Base-by-base conservation (phyloP, 2,329 filamentous ascomycete genomes). In the Blumeria hordei region DNA sequence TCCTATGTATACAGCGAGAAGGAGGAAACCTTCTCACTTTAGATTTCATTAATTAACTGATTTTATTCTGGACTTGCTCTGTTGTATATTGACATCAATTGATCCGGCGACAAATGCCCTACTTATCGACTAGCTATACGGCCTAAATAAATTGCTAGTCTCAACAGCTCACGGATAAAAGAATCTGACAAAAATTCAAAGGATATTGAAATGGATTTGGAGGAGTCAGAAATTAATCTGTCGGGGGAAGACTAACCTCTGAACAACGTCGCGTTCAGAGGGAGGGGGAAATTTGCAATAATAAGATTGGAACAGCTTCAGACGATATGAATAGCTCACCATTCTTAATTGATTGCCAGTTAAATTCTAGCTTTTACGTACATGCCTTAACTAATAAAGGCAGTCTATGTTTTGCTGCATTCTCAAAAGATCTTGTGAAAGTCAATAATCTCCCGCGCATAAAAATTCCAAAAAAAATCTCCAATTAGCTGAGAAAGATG, bases 291-390 rank as follows among this genome's bases (percentile, higher is more conserved):
- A 21, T 18, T 53, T 16, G 10, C 33, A 4, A 16, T 21, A 53
- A 18, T 37, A 14, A 53, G 21, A 21, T 37, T 39, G 14, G 39
- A 53, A 39, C 33, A 16, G 50, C 34, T 53, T 36, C 39, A 37
- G 34, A 18, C 14, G n/a, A 53, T 14, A 2, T 51, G 47, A 51
- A 51, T n/a, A 51, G 47, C 18, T 11, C 47, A n/a, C 49, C 49
- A 52, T 52, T 52, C 37, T 36, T 52, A 36, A 37, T 52, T n/a
- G 49, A 52, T 52, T 52, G 49, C 7, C 34, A n/a, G 21, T 6
- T 52, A 37, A 36, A 52, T 36, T 52, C 16, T 8, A 36, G 32
- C 37, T 36, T 52, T 52, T 52, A 36, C 37, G 49, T 52, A 16
- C 10, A 52, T n/a, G 11, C 49, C 34, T 52, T 52, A 11, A n/a